Conservation (phyloP, 805 yeast species). For the Sugiyamaella chiloensis region DNA sequence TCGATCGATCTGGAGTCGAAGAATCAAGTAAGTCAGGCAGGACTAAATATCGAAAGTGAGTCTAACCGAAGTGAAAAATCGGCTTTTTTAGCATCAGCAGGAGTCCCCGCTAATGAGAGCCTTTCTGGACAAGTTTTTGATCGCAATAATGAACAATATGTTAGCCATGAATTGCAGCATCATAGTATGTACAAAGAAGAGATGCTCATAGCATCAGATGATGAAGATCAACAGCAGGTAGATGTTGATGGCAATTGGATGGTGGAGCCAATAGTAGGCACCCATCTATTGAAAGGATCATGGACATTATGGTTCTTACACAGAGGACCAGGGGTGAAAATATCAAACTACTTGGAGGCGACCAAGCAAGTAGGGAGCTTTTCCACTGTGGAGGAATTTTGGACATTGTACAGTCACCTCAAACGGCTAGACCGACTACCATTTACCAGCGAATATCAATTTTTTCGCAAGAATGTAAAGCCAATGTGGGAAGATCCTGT, state of each 20-base stretch:
- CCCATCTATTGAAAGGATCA: constrained; percentile 20
- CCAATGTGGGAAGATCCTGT: constrained; percentile 70
- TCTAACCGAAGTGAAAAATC: constrained; percentile 19
- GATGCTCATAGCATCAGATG: neutral
- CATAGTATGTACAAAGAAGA: constrained; percentile 1
- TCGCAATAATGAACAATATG: no score
- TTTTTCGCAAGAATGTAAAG: constrained; percentile 57
- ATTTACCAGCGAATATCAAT: constrained; percentile 46
- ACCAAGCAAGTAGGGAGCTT: constrained; percentile 80
- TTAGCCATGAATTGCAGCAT: neutral
- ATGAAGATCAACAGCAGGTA: neutral
- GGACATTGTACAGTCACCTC: constrained; percentile 86
- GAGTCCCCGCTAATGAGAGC: constrained; percentile 9
- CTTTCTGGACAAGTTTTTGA: neutral
- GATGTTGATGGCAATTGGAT: constrained; percentile 13
- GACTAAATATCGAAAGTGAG: no score
- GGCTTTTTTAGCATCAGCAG: constrained; percentile 23
- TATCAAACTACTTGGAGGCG: constrained; percentile 27
- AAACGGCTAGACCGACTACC: constrained; percentile 25
- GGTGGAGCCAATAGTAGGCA: constrained; percentile 19
- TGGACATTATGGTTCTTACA: constrained; percentile 34
- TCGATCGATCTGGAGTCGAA: constrained; percentile 20
- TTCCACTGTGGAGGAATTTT: constrained; percentile 88
- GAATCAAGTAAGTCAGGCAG: constrained; percentile 19
- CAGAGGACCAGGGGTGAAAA: constrained; percentile 27